Base-by-base conservation (phyloP, 192 early-diverging fungal species). In the Backusella parvicylindrica region DNA sequence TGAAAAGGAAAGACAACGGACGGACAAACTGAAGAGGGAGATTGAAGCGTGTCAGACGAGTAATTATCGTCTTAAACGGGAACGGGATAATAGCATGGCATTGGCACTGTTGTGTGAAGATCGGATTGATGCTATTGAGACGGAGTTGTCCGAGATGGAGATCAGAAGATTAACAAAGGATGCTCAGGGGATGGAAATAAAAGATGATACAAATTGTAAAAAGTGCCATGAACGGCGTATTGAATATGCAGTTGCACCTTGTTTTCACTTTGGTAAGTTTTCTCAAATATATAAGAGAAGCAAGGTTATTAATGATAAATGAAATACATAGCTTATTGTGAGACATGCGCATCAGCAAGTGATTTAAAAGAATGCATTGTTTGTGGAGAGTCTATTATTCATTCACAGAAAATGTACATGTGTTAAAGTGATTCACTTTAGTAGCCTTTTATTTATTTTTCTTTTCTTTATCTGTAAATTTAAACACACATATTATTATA, bases 21-120 rank as follows among this genome's bases (percentile, higher is more conserved):
- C 15, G 8, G 77, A 78, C 3, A 40, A 15, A 40, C 7, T 78
- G 21, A 38, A 36, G 37, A 43, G 23, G 4, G 72, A 78, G 9
- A 53, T 78, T 11, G 71, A 72, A 21, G 40, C 68, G 1, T 36
- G 33, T 26, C 53, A 68, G 18, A 18, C 63, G 43, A 26, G 18
- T 4, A 16, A 50, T 33, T 8, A 38, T 38, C 11, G 66, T 13
- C 16, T 37, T 9, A 33, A 23, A 28, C 5, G 33, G 66, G 21
- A 68, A 5, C 21, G 12, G 12, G 11, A 60, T 26, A 60, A 26
- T 13, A 28, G 53, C 1, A 2, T 60, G 53, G 23, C 53, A 1
- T n/a, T 60, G 1, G 26, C 26, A 4, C 3, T 60, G 23, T 26
- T 60, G 9, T 60, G 23, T 5, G 23, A 13, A 12, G 23, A 60